These are phyloP conservation scores for Oropetium thomaeum DNA, from an alignment of 176 grass and related monocot species.

Conservation along the genomic window DNA sequence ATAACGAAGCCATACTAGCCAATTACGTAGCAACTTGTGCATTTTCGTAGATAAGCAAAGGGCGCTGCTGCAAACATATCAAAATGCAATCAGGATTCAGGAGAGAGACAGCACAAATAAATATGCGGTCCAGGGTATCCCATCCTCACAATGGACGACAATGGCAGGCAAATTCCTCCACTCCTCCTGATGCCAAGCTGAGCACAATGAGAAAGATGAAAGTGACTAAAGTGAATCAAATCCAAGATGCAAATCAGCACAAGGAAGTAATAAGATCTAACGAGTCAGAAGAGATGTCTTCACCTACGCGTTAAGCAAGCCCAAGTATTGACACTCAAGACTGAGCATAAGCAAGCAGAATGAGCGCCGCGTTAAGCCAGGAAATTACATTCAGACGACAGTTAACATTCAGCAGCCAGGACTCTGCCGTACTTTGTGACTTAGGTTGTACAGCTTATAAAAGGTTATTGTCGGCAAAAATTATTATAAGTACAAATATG, in stretches of 20 bases:
- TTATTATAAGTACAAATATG: no score
- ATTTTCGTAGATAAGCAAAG: not conserved
- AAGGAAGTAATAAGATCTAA: not conserved
- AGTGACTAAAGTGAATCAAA: constrained; percentile 16
- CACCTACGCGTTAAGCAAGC: not conserved
- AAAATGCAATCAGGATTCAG: not conserved
- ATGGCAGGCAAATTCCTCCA: not conserved
- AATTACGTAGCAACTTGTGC: not conserved
- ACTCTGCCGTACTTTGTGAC: no score
- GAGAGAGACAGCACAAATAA: not conserved
- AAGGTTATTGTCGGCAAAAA: no score
- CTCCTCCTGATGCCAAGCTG: not conserved
- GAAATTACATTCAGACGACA: not conserved
- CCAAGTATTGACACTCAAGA: not conserved
- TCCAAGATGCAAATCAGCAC: constrained; percentile 11
- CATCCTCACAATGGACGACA: not conserved
- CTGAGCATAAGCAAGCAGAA: constrained; percentile 9
- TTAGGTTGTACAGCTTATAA: no score
- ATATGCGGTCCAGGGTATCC: not conserved
- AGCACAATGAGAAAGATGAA: constrained; percentile 8
- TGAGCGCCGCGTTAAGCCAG: not conserved
- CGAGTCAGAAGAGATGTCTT: constrained; percentile 7
- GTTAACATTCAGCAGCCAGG: not conserved
- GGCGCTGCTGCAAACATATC: not conserved
- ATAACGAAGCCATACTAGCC: not conserved